Conservation (phyloP, 2,329 filamentous ascomycete species). For the Cordyceps tenuipes region DNA sequence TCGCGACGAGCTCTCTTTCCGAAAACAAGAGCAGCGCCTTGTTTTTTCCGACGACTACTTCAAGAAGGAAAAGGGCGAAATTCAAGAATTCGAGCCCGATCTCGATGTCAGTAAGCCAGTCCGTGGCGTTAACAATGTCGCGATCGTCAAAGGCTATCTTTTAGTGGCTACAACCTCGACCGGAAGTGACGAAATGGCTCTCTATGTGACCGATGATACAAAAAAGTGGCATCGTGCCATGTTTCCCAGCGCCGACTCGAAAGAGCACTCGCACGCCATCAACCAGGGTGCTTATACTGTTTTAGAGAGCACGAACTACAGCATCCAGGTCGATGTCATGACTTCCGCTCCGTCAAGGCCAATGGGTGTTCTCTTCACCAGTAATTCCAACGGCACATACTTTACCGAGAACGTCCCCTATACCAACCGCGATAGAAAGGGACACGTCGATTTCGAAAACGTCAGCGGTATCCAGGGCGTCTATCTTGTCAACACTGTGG, state of each 20-base stretch:
- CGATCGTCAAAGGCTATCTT: slow-evolving; percentile 76
- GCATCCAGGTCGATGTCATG: slow-evolving; percentile 92
- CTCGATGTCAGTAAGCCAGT: slow-evolving; percentile 68
- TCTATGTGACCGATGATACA: slow-evolving; percentile 82
- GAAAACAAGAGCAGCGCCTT: slow-evolving; percentile 67
- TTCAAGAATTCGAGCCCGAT: slow-evolving; percentile 64
- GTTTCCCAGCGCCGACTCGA: slow-evolving; percentile 70
- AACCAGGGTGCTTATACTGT: slow-evolving; percentile 87
- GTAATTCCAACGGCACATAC: slow-evolving; percentile 95
- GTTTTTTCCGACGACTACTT: slow-evolving; percentile 82
- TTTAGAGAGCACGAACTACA: slow-evolving; percentile 93
- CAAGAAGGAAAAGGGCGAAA: slow-evolving; percentile 35
- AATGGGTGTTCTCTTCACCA: slow-evolving; percentile 87
- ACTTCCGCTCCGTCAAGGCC: slow-evolving; percentile 54
- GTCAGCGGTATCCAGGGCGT: slow-evolving; percentile 86
- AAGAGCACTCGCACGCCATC: slow-evolving; percentile 59
- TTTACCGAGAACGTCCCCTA: slow-evolving; percentile 88
- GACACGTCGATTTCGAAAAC: slow-evolving; percentile 91
- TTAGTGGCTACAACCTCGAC: slow-evolving; percentile 73
- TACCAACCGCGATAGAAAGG: slow-evolving; percentile 71
- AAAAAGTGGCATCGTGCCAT: slow-evolving; percentile 84
- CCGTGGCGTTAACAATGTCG: slow-evolving; percentile 72
- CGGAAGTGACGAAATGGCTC: slow-evolving; percentile 79
- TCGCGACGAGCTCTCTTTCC: slow-evolving; percentile 60
- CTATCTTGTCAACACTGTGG: slow-evolving; percentile 79